phyloP scores from a whole-genome alignment of 345 rosid species.

The Jatropha curcas region DNA sequence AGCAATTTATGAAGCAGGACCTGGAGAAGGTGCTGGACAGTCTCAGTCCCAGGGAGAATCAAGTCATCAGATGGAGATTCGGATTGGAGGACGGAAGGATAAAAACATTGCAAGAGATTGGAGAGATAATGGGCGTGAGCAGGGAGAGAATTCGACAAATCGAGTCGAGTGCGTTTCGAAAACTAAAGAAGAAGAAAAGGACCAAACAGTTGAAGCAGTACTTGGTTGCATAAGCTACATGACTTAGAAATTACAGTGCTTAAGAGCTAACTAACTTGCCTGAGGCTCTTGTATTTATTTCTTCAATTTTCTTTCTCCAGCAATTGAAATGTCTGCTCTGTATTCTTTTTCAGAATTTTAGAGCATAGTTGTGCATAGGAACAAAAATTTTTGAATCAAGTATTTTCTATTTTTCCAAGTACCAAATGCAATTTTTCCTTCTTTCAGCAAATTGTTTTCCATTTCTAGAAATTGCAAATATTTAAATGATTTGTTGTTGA shows the following conservation, averaged over 20 bases:
- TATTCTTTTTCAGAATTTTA: slow-evolving; percentile 3
- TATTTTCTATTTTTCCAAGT: slow-evolving; percentile 14
- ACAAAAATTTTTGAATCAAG: slow-evolving; percentile 20
- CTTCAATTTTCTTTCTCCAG: slow-evolving; percentile 3
- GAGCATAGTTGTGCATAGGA: slow-evolving; percentile 35
- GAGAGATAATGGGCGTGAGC: slow-evolving; percentile 79
- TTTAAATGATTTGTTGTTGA: too few species aligned
- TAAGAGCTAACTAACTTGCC: slow-evolving; percentile 10
- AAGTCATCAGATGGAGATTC: slow-evolving; percentile 79
- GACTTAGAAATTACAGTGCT: slow-evolving; percentile 2
- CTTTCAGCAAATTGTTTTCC: too few species aligned
- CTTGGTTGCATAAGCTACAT: slow-evolving; percentile 34
- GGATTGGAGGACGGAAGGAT: slow-evolving; percentile 89
- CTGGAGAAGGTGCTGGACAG: slow-evolving; percentile 73
- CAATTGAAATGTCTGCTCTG: slow-evolving; percentile 10
- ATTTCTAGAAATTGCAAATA: too few species aligned
- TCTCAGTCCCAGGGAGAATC: slow-evolving; percentile 71
- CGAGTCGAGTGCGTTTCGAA: slow-evolving; percentile 74
- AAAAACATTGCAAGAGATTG: slow-evolving; percentile 93
- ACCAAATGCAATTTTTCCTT: background rate
- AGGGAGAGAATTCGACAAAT: slow-evolving; percentile 94
- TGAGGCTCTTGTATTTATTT: slow-evolving; percentile 19
- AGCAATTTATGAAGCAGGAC: slow-evolving; percentile 81
- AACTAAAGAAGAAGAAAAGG: slow-evolving; percentile 82
- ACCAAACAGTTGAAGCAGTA: slow-evolving; percentile 74